A percentile compares a stretch with the other conserved stretches of the same genome.
phyloP scores from a whole-genome alignment of 768 basidiomycete genomes.

The Rhodotorula graminis region DNA sequence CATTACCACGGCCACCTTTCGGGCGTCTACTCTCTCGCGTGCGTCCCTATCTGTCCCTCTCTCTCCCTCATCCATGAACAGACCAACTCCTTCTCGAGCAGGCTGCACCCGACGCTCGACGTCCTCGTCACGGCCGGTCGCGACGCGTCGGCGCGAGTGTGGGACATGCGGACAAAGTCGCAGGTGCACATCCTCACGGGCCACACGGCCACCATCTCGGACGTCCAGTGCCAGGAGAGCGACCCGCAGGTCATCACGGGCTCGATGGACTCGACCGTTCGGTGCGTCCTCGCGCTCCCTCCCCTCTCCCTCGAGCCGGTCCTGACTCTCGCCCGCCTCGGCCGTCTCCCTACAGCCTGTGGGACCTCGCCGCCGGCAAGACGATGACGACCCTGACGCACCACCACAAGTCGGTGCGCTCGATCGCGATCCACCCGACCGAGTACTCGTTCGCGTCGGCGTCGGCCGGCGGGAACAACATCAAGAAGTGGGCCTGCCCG shows the following conservation, averaged over 20 bases:
- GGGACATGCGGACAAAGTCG: constrained; percentile 99
- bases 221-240: constrained; percentile 91
- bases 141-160: constrained; percentile 89
- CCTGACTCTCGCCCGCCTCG: neutral
- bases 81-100: constrained; percentile 19
- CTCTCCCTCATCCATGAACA: no score
- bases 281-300: constrained; percentile 52
- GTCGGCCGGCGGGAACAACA: constrained; percentile 97
- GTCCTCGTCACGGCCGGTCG: constrained; percentile 90
- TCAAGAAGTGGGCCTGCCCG: constrained; percentile 99
- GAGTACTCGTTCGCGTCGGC: constrained; percentile 95
- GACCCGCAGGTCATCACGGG: constrained; percentile 98
- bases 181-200: constrained; percentile 89
- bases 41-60: constrained; percentile 24
- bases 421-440: constrained; percentile 88
- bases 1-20: constrained; percentile 98
- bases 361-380: constrained; percentile 97
- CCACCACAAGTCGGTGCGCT: constrained; percentile 95
- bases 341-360: constrained; percentile 56
- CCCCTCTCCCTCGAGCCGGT: neutral
- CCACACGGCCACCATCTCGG: constrained; percentile 90
- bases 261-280: constrained; percentile 94
- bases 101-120: constrained; percentile 91
- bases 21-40: constrained; percentile 83
- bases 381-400: constrained; percentile 96